phyloP scores from a whole-genome alignment of 2,329 filamentous ascomycete genomes.

The Fusarium luffae region DNA sequence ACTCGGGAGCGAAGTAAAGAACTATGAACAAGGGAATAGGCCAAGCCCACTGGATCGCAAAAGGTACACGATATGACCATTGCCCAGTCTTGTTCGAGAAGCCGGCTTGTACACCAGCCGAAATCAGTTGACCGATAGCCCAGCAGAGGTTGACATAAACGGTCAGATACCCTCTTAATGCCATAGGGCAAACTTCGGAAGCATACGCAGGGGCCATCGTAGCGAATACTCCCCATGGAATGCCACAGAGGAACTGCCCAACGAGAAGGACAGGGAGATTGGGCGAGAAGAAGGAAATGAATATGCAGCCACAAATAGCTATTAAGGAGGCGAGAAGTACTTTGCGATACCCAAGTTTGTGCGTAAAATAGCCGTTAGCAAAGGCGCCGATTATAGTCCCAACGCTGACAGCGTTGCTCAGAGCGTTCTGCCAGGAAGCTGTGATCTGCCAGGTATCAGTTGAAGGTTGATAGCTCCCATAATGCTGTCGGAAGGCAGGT shows the following conservation, averaged over 20 bases:
- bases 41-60: slow-evolving; percentile 55
- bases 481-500: slow-evolving; percentile 45
- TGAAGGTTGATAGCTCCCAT: slow-evolving; percentile 35
- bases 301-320: slow-evolving; percentile 42
- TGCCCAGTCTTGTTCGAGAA: slow-evolving; percentile 37
- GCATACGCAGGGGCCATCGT: slow-evolving; percentile 58
- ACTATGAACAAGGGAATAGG: slow-evolving; percentile 45
- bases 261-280: slow-evolving; percentile 55
- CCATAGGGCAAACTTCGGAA: slow-evolving; percentile 57
- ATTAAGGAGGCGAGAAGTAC: slow-evolving; percentile 59
- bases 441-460: slow-evolving; percentile 19
- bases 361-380: slow-evolving; percentile 41
- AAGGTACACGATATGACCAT: slow-evolving; percentile 53
- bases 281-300: slow-evolving; percentile 50
- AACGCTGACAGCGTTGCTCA: slow-evolving; percentile 24
- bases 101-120: slow-evolving; percentile 47
- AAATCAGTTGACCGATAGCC: slow-evolving; percentile 56
- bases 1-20: slow-evolving; percentile 49
- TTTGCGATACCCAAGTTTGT: slow-evolving; percentile 50
- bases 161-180: slow-evolving; percentile 56
- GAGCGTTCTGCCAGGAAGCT: slow-evolving; percentile 26
- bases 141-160: slow-evolving; percentile 58
- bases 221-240: slow-evolving; percentile 58
- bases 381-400: slow-evolving; percentile 36
- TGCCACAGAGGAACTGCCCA: slow-evolving; percentile 59